Percentiles rank a stretch among this genome's conserved stretches.
phyloP scores from a whole-genome alignment of 2,329 filamentous ascomycete species.

The Didymella pomorum region DNA sequence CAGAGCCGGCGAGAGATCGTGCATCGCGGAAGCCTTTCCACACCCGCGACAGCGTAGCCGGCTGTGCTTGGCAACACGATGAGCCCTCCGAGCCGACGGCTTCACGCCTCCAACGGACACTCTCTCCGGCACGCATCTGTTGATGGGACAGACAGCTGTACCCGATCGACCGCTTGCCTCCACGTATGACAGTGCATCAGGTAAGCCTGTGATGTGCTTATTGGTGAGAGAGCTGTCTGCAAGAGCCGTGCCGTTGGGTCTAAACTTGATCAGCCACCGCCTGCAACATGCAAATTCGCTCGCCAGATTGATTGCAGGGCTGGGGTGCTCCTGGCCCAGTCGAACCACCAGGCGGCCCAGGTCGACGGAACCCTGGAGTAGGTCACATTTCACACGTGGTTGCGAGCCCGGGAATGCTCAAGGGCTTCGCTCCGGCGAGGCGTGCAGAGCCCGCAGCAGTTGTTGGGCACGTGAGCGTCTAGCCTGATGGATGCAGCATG shows the following conservation, averaged over 20 bases:
- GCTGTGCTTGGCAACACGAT: constrained; percentile 21
- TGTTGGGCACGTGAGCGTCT: constrained; percentile 15
- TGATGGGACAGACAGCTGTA: constrained; percentile 4
- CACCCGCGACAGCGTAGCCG: constrained; percentile 26
- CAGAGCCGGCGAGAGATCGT: constrained; percentile 8
- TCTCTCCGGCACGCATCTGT: constrained; percentile 20
- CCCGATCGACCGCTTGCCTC: constrained; percentile 17
- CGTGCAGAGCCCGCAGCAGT: constrained; percentile 19
- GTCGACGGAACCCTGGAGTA: constrained; percentile 13
- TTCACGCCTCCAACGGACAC: constrained; percentile 22
- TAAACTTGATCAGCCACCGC: constrained; percentile 13
- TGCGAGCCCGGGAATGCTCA: constrained; percentile 1
- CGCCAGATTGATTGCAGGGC: constrained; percentile 15
- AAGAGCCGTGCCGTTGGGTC: constrained; percentile 15
- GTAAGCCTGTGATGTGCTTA: constrained; percentile 5
- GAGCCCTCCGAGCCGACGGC: constrained; percentile 30
- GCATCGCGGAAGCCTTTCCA: constrained; percentile 26
- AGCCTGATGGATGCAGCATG: constrained; percentile 11
- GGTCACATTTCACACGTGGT: constrained; percentile 15
- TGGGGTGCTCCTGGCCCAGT: constrained; percentile 12
- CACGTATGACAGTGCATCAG: constrained; percentile 23
- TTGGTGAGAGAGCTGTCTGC: constrained; percentile 18
- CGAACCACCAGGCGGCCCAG: constrained; percentile 27
- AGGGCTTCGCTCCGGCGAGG: constrained; percentile 13
- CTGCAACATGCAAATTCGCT: constrained; percentile 17